Conservation (phyloP, 257 asterid genomes). For the Plantago elongata region DNA sequence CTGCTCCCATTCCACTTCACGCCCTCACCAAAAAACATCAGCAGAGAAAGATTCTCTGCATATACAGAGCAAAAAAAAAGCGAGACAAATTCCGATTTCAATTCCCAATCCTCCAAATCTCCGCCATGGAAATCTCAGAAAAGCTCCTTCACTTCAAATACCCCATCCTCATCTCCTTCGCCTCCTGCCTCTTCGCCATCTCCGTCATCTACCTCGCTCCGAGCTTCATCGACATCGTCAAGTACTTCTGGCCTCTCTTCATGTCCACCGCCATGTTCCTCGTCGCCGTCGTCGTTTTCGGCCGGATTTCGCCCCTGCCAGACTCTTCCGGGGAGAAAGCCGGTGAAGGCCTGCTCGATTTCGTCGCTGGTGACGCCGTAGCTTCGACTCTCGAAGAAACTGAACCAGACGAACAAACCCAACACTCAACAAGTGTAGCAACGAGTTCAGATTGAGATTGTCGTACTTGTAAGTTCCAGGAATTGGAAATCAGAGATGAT, state of each 20-base stretch:
- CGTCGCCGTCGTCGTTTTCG: conserved; percentile 41
- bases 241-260: conserved; percentile 69
- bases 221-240: conserved; percentile 40
- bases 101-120: conserved; percentile 13
- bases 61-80: conserved; percentile 23
- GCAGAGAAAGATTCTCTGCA: conserved; percentile 57
- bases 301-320: conserved; percentile 47
- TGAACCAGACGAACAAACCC: conserved; percentile 13
- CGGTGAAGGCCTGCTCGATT: conserved; percentile 57
- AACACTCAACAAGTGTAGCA: too few relatives aligned
- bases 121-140: conserved; percentile 51
- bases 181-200: conserved; percentile 18
- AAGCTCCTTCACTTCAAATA: conserved; percentile 49
- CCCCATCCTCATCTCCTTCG: conserved; percentile 32
- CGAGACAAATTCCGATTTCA: too few relatives aligned
- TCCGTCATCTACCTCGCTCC: conserved; percentile 42
- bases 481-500: too few relatives aligned
- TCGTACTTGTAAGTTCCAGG: too few relatives aligned
- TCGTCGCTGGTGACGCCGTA: conserved; percentile 51
- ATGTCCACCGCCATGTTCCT: conserved; percentile 67
- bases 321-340: conserved; percentile 44
- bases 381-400: conserved; percentile 11
- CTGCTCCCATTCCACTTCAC: neutral
- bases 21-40: neutral
- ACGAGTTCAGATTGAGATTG: too few relatives aligned